A percentile compares a stretch with the other conserved stretches of the same genome.
phyloP scores from a whole-genome alignment of 306 rosid genomes.

The Trifolium fragiferum region DNA sequence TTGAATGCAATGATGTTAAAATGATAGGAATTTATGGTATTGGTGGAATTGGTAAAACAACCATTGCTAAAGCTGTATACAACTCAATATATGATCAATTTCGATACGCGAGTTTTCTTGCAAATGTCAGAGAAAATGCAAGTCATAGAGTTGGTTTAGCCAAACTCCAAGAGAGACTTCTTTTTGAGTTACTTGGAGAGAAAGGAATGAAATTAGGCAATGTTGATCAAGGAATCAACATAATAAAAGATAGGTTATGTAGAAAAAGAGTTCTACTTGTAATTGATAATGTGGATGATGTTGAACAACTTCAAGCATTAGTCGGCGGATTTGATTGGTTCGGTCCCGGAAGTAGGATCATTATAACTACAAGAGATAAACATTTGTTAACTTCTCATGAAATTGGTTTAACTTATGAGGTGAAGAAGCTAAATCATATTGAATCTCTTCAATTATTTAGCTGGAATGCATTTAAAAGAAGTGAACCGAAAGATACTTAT shows the following conservation, averaged over 20 bases:
- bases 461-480: slow-evolving; percentile 48
- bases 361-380: slow-evolving; percentile 41
- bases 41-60: slow-evolving; percentile 49
- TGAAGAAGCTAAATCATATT: slow-evolving; percentile 31
- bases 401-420: slow-evolving; percentile 38
- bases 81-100: slow-evolving; percentile 33
- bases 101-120: slow-evolving; percentile 38
- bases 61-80: slow-evolving; percentile 44
- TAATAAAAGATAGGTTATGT: slow-evolving; percentile 37
- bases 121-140: slow-evolving; percentile 42
- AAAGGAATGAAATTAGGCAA: slow-evolving; percentile 30
- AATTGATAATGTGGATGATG: slow-evolving; percentile 45
- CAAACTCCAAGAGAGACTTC: slow-evolving; percentile 44
- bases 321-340: slow-evolving; percentile 37
- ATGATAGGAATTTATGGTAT: slow-evolving; percentile 47
- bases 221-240: slow-evolving; percentile 43
- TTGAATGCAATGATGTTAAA: slow-evolving; percentile 30
- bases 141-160: slow-evolving; percentile 33
- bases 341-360: slow-evolving; percentile 35
- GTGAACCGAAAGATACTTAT: slow-evolving; percentile 39
- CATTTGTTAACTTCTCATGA: slow-evolving; percentile 42
- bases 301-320: slow-evolving; percentile 41
- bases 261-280: slow-evolving; percentile 36
- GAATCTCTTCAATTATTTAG: slow-evolving; percentile 48
- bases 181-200: slow-evolving; percentile 46